Base-by-base conservation (phyloP, 1,284 basidiomycete genomes). In the Trametes hirsuta region DNA sequence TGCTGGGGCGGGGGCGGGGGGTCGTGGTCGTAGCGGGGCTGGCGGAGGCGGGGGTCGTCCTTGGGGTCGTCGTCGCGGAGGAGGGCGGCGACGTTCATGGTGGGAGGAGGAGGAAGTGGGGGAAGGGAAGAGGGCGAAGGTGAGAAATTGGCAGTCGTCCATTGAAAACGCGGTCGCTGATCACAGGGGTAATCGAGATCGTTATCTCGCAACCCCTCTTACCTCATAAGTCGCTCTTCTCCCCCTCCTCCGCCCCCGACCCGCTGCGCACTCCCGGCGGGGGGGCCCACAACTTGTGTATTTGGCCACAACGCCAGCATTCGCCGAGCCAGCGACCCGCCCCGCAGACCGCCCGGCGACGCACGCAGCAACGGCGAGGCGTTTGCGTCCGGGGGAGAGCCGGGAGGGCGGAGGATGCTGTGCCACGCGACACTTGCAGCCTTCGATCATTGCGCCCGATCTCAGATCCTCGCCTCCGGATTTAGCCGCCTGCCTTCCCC, bases 61-160 rank as follows among this genome's bases (percentile, higher is more conserved):
- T 87, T 87, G 45, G 88, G 88, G 0, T 87, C 84, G 72, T 87
- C 84, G 72, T 87, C 86, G 68, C 88, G 86, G 36, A 91, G 77
- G 58, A 91, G 82, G 66, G 79, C 83, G 44, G 85, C 84, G 66
- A 91, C 85, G 75, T 91, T 88, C 89, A 91, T 90, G 70, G 69
- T 62, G 67, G 68, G 51, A 51, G 63, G 63, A 46, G 50, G 57
- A 51, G 63, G 66, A 55, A 50, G 66, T 61, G 65, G 66, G 64
- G 65, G 63, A 61, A 57, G 58, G 65, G 62, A 64, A 65, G 68
- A 64, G 63, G 64, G 68, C 64, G 66, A 64, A 58, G 66, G 65
- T 67, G 67, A 68, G 68, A 71, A 70, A 69, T 63, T 62, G 65
- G 64, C 63, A 58, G 60, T 59, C 66, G 58, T 64, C 63, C 59